phyloP scores from a whole-genome alignment of 2,329 filamentous ascomycete genomes.

The Beauveria asiatica region DNA sequence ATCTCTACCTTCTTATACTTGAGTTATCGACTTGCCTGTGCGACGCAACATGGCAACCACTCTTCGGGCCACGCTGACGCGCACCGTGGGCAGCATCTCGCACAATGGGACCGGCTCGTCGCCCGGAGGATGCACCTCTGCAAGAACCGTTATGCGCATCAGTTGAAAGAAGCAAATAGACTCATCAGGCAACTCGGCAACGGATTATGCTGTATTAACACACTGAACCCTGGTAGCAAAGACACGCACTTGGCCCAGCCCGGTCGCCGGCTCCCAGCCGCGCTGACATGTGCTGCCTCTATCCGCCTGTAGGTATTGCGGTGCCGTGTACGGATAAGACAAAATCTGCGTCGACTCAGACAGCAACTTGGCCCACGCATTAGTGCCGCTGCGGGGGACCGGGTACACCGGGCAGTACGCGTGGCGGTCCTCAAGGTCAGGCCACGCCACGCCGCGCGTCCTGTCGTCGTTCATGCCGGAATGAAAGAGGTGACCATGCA shows the following conservation, averaged over 20 bases:
- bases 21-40: not conserved
- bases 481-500: not conserved
- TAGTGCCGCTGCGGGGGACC: not conserved
- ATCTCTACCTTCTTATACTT: not conserved
- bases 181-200: not conserved
- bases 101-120: not conserved
- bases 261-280: not conserved
- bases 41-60: not conserved
- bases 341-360: not conserved
- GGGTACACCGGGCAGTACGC: not conserved
- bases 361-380: not conserved
- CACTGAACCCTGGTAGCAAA: not conserved
- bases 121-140: not conserved
- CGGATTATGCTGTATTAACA: not conserved
- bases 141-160: not conserved
- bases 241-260: not conserved
- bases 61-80: not conserved
- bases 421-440: not conserved
- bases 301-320: not conserved
- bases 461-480: not conserved
- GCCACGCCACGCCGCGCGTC: not conserved
- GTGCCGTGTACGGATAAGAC: not conserved
- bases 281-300: not conserved
- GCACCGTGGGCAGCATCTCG: not conserved
- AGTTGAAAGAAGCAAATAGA: not conserved